A percentile compares a stretch with the other conserved stretches of the same genome.
Conservation (phyloP, 768 basidiomycete genomes). For the Pleurotus eryngii region DNA sequence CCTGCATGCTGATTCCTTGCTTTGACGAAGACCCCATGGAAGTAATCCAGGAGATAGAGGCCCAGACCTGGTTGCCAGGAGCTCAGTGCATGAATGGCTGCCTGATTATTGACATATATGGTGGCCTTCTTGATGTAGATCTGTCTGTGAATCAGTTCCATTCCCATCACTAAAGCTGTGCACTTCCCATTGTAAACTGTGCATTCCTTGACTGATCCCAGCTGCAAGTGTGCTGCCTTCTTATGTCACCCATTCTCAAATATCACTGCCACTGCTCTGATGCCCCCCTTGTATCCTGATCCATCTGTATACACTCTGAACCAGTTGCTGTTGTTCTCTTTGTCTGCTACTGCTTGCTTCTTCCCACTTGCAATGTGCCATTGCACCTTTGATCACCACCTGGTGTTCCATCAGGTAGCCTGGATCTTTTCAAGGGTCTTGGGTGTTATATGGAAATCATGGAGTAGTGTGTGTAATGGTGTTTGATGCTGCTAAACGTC, state of each 20-base stretch:
- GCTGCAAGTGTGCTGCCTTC: constrained; percentile 11
- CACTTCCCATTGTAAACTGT: constrained; percentile 28
- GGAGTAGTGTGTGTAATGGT: constrained; percentile 12
- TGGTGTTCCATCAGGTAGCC: neutral
- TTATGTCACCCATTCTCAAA: neutral
- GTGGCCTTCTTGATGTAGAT: neutral
- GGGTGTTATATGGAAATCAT: constrained; percentile 4
- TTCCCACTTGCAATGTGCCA: neutral
- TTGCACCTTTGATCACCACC: neutral
- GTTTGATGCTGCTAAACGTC: constrained; percentile 8
- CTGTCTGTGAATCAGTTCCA: constrained; percentile 20
- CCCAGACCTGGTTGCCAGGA: neutral
- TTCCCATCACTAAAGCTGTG: constrained; percentile 21
- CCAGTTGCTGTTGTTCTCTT: neutral
- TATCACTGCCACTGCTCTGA: constrained; percentile 11
- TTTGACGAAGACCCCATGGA: neutral
- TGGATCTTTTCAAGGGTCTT: constrained; percentile 8
- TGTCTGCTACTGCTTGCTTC: neutral
- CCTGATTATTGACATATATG: constrained; percentile 13
- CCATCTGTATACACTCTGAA: constrained; percentile 10
- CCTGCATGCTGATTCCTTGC: neutral
- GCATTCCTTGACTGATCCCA: constrained; percentile 19
- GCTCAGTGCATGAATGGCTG: constrained; percentile 1
- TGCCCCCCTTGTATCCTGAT: neutral
- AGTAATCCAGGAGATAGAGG: constrained; percentile 8